Conservation (phyloP, 2,329 filamentous ascomycete genomes). For the Colletotrichum sidae region DNA sequence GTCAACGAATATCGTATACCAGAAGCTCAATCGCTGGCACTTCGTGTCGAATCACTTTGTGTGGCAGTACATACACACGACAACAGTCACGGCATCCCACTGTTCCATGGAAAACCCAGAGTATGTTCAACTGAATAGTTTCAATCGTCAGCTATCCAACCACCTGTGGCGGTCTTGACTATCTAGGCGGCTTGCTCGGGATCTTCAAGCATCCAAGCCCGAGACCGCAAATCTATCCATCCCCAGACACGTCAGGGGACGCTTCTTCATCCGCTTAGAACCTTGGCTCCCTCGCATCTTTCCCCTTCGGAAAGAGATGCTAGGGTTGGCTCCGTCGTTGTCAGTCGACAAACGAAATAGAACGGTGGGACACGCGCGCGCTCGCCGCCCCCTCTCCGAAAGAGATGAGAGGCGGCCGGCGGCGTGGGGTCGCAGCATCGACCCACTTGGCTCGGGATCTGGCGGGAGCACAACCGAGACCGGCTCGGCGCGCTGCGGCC, state of each 20-base stretch:
- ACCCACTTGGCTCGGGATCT: constrained; percentile 53
- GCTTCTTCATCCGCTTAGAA: constrained; percentile 34
- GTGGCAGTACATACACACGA: neutral
- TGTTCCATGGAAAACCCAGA: too few relatives aligned
- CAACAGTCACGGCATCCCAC: constrained; percentile 7
- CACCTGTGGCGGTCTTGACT: constrained; percentile 38
- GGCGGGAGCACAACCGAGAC: constrained; percentile 48
- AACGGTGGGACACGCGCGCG: constrained; percentile 16
- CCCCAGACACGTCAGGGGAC: constrained; percentile 19
- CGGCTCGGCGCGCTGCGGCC: constrained; percentile 54
- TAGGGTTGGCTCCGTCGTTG: constrained; percentile 30
- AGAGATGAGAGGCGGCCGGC: constrained; percentile 38
- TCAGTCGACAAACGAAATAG: constrained; percentile 37
- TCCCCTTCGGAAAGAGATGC: constrained; percentile 20
- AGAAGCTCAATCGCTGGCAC: too few relatives aligned
- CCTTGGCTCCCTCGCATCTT: constrained; percentile 27
- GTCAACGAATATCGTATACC: too few relatives aligned
- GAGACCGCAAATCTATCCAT: constrained; percentile 40
- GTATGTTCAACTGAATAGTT: constrained; percentile 55
- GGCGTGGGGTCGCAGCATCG: constrained; percentile 66
- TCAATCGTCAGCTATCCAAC: constrained; percentile 63
- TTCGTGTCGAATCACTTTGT: too few relatives aligned
- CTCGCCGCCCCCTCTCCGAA: constrained; percentile 11
- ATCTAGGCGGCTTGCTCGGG: constrained; percentile 48
- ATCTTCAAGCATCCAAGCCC: constrained; percentile 43